Evolutionary conservation across 169 alveolate species (phyloP).

Genomic region (Plasmodium gonderi): DNA sequence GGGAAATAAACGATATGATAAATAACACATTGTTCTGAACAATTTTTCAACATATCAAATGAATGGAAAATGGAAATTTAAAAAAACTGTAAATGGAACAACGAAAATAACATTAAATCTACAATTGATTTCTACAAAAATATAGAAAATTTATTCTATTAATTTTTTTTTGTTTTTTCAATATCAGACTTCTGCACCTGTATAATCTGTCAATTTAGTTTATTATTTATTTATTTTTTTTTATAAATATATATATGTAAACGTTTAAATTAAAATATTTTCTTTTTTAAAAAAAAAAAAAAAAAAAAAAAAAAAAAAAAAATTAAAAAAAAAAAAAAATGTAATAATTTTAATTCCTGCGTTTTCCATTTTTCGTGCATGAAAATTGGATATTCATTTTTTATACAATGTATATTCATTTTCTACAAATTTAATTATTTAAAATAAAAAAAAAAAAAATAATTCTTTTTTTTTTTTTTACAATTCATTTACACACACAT

Average conservation of each 20-base stretch:
- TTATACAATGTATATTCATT: background rate
- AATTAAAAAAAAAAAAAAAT: background rate
- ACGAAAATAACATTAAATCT: conserved; percentile 21
- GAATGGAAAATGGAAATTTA: conserved; percentile 5
- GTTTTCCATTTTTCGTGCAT: conserved; percentile 6
- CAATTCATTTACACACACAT: conserved; percentile 47
- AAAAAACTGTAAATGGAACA: background rate
- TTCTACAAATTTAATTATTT: conserved; percentile 3
- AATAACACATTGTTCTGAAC: conserved; percentile 13
- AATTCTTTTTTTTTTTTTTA: background rate
- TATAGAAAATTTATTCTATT: conserved; percentile 18
- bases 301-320: background rate
- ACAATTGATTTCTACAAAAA: conserved; percentile 42
- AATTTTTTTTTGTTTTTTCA: background rate
- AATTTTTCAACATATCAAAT: background rate
- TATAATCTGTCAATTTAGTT: conserved; percentile 35
- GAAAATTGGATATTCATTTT: background rate
- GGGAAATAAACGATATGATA: conserved; percentile 7
- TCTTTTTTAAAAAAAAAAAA: background rate
- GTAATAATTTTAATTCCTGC: conserved; percentile 51
- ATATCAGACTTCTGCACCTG: conserved; percentile 58
- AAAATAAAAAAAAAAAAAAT: conserved; percentile 7
- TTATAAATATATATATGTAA: background rate
- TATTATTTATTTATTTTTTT: conserved; percentile 1
- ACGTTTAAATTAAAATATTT: background rate